Evolutionary conservation across 257 asterid genomes (phyloP), one percentile per base, ranked within the genome.

Genomic region (Fraxinus quadrangulata): DNA sequence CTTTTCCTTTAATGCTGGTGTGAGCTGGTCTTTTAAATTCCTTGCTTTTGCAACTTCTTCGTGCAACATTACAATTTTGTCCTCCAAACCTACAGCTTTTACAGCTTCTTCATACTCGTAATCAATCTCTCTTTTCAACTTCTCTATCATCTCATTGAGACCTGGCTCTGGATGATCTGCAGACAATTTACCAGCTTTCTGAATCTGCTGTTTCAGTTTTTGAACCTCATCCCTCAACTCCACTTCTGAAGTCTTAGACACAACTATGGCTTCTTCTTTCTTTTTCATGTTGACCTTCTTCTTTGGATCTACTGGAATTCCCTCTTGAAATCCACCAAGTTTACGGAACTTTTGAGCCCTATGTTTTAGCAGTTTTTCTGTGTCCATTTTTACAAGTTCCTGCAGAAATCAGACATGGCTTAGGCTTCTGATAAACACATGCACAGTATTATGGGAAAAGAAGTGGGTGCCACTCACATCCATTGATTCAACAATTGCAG

Each of bases 351-450:
- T 95, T 36, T 68, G 88, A 61, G 82, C 75, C 81, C 99, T 85
- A 59, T 93, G 98, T 79, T 88, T 87, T 73, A 95, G 65, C 80
- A 95, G 83, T 47, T 88, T 83, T 72, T 86, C 86, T 16, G 84
- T 83, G 82, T 93, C 96, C 98, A 95, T 86, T 75, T 89, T 88
- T 9, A n/a, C 67, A 51, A 93, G 96, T 87, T 91, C 97, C 99
- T 95, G 87, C 39, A 85, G 30, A 81, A 39, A 75, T 65, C 69
- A 76, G 59, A 76, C 36, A 49, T 72, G 80, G 67, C 75, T 72
- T 70, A 84, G 83, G 72, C 68, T 77, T 40, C 51, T 70, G 74
- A 80, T 47, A 59, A 75, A 31, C 39, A 47, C 51, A 42, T 6
- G 28, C 65, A 33, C 47, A 54, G 39, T 47, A 40, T 45, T 24